Conservation (phyloP, 1,284 basidiomycete species). For the Pseudozyma sp. region DNA sequence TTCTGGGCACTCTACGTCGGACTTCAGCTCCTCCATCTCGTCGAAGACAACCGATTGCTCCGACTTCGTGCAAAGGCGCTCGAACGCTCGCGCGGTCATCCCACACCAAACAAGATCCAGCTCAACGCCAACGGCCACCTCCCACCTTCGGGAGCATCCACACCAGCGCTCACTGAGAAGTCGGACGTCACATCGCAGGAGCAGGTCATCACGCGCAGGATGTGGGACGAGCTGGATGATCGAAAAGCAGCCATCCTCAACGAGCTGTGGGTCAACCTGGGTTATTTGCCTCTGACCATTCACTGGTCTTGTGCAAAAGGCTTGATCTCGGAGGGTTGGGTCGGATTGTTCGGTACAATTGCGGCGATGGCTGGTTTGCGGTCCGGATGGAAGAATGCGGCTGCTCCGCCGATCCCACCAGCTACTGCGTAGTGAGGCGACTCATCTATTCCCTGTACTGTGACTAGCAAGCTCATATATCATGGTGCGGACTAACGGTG, state of each 20-base stretch:
- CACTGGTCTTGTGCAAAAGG: conserved; percentile 75
- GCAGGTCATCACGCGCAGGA: conserved; percentile 57
- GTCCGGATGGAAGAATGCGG: conserved; percentile 61
- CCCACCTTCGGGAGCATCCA: neutral
- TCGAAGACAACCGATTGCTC: conserved; percentile 67
- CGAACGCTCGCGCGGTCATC: conserved; percentile 64
- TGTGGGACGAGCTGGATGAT: conserved; percentile 68
- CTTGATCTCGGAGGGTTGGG: conserved; percentile 62
- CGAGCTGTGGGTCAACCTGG: conserved; percentile 79
- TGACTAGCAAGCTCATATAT: too few relatives aligned
- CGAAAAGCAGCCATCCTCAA: conserved; percentile 79
- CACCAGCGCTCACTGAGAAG: conserved; percentile 34
- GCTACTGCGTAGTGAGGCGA: neutral
- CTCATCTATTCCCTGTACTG: neutral
- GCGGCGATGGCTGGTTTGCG: conserved; percentile 62
- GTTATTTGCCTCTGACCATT: conserved; percentile 81
- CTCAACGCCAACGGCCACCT: conserved; percentile 30
- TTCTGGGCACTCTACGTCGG: conserved; percentile 67
- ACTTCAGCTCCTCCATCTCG: conserved; percentile 64
- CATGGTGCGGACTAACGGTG: too few relatives aligned
- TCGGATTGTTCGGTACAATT: conserved; percentile 67
- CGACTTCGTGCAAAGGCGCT: conserved; percentile 64
- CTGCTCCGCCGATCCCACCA: conserved; percentile 33
- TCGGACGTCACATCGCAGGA: conserved; percentile 40
- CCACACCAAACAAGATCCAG: conserved; percentile 47